Evolutionary conservation across 768 basidiomycete species (phyloP).

Genomic region (Rhodotorula toruloides): DNA sequence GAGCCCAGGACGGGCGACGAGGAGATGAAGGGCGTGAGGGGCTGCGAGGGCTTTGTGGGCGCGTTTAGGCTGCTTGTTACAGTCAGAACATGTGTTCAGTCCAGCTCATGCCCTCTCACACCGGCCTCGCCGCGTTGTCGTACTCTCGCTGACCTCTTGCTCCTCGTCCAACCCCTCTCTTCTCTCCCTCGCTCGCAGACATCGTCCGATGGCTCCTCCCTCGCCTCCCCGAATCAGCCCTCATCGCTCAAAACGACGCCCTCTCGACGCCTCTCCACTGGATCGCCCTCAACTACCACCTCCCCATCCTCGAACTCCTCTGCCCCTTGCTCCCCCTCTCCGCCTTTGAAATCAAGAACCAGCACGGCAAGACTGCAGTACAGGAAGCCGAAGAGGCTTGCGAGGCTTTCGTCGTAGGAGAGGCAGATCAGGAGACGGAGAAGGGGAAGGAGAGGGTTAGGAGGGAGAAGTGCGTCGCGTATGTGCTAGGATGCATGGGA

Average conservation of each 20-base stretch:
- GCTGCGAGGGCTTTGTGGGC: not conserved
- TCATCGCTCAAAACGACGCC: slow-evolving; percentile 25
- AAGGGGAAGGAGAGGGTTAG: slow-evolving; percentile 26
- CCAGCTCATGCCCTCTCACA: not conserved
- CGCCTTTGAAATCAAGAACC: slow-evolving; percentile 24
- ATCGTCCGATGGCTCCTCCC: slow-evolving; percentile 33
- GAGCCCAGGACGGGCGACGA: not conserved
- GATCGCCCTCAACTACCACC: slow-evolving; percentile 38
- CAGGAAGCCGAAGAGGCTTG: slow-evolving; percentile 37
- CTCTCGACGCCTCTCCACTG: slow-evolving; percentile 38
- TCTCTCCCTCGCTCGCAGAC: slow-evolving; percentile 9
- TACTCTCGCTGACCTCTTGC: not conserved
- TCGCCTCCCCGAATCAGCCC: slow-evolving; percentile 16
- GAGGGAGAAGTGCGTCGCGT: slow-evolving; percentile 33
- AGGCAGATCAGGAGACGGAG: slow-evolving; percentile 25
- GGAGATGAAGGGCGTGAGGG: not conserved
- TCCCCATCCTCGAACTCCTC: slow-evolving; percentile 27
- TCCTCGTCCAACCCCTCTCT: not conserved
- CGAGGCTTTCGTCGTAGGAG: slow-evolving; percentile 20
- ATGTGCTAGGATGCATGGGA: slow-evolving; percentile 36
- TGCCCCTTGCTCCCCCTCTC: slow-evolving; percentile 31
- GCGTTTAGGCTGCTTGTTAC: no score
- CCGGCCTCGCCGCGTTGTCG: no score
- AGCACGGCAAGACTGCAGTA: slow-evolving; percentile 36
- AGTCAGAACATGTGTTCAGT: not conserved